Base-by-base conservation (phyloP, 73 alveolate genomes). In the Tetrahymena borealis region DNA sequence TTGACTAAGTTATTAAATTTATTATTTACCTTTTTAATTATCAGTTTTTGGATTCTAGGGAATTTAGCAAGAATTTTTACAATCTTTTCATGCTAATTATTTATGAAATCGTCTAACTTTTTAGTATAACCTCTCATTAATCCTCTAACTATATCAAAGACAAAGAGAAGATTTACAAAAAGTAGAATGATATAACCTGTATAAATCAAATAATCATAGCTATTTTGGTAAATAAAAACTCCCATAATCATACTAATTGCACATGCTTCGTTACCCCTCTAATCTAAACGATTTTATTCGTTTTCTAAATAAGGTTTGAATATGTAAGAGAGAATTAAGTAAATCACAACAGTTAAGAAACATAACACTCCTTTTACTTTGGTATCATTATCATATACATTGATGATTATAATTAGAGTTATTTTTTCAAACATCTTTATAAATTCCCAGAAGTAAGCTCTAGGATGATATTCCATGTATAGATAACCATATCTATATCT, bases 381-480 rank as follows among this genome's bases (percentile, higher is more conserved):
- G 7, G 91, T 78, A 18, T 42, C 40, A 39, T 93, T 91, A 16
- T 39, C 93, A 18, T 93, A 93, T 20, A 79, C 90, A n/a, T 91
- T 39, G 0, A 93, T 39, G 7, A 60, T 90, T 39, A 93, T 93
- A 24, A 90, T 31, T 11, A 93, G 91, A 31, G 91, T 39, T 13
- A 41, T 18, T 32, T 93, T 93, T 93, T 79, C 93, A 39, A 93
- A 93, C 38, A 93, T 93, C 33, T 93, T 93, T 39, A 93, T 78
- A 33, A 93, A 93, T 41, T 93, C 95, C 95, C 95, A 93, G 28
- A 85, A 85, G 39, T 93, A 93, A 32, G 93, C 93, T 60, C 91
- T 42, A 33, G 90, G 39, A 12, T 90, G 90, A 93, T 93, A 93
- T 90, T 93, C 95, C 78, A 38, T 39, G 39, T 93, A 93, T 16